phyloP scores from a whole-genome alignment of 1,284 basidiomycete genomes.

The Ganoderma meredithae region DNA sequence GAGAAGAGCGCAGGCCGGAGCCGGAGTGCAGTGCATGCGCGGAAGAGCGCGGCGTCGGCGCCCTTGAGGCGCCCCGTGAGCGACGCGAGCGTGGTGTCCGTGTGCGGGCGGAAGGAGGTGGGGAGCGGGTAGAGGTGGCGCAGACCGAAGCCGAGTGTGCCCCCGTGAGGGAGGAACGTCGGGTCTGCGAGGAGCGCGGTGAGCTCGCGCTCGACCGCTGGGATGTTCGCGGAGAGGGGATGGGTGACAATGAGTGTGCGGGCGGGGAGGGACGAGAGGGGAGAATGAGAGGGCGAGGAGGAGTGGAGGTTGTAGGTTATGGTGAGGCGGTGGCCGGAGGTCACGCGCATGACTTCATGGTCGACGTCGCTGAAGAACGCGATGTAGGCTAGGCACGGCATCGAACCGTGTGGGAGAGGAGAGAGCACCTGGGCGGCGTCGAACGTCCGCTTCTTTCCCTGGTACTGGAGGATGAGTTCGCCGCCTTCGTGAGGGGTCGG shows the following conservation, averaged over 20 bases:
- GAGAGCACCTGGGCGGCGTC: conserved; percentile 39
- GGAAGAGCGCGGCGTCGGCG: conserved; percentile 30
- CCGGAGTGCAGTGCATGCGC: conserved; percentile 25
- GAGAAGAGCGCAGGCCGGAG: conserved; percentile 22
- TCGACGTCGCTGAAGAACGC: conserved; percentile 54
- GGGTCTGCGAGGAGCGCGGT: conserved; percentile 36
- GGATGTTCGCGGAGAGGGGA: conserved; percentile 14
- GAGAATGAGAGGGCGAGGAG: conserved; percentile 7
- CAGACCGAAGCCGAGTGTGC: conserved; percentile 45
- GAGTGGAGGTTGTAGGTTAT: conserved; percentile 51
- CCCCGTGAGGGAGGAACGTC: conserved; percentile 44
- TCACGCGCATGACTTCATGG: conserved; percentile 51
- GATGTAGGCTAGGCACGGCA: conserved; percentile 40
- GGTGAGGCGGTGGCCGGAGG: conserved; percentile 49
- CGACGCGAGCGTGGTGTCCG: conserved; percentile 13
- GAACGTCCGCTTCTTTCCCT: conserved; percentile 38
- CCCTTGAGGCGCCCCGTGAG: conserved; percentile 31
- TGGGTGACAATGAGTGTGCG: conserved; percentile 9
- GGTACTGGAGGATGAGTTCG: conserved; percentile 44
- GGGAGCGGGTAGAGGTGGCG: conserved; percentile 44
- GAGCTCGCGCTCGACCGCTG: conserved; percentile 25
- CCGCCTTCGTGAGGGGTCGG: conserved; percentile 51
- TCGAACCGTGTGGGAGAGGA: not conserved
- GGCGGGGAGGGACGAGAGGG: not conserved
- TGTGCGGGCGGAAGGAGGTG: conserved; percentile 1